Percentiles rank a stretch among this genome's conserved stretches.
phyloP scores from a whole-genome alignment of 2,329 filamentous ascomycete genomes.

The Xylariaceae sp. region DNA sequence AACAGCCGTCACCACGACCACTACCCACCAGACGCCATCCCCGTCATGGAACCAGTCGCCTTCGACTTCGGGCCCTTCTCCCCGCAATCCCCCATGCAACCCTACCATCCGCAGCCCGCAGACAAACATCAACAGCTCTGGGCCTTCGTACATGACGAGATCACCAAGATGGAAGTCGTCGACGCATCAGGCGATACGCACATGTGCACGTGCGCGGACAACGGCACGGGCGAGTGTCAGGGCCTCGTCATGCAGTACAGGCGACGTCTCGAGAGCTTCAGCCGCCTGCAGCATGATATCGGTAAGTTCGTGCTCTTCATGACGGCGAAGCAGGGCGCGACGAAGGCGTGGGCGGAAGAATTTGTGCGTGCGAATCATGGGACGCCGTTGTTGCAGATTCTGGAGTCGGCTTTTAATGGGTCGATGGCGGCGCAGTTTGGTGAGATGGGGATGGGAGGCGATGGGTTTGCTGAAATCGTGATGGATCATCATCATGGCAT shows the following conservation, averaged over 20 bases:
- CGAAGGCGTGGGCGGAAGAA: neutral
- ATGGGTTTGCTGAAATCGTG: neutral
- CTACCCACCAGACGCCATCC: neutral
- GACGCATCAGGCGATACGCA: neutral
- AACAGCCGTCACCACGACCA: neutral
- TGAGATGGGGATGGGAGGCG: neutral
- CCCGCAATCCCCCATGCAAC: neutral
- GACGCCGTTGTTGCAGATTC: neutral
- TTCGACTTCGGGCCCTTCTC: neutral
- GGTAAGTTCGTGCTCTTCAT: neutral
- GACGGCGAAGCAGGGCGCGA: neutral
- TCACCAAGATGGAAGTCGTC: neutral
- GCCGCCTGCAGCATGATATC: neutral
- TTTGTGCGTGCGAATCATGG: neutral
- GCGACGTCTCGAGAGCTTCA: neutral
- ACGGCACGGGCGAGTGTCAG: neutral
- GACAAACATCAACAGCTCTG: neutral
- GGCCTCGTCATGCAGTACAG: neutral
- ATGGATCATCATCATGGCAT: neutral
- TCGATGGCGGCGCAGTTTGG: neutral
- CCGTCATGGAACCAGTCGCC: too few relatives aligned
- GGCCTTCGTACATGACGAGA: neutral
- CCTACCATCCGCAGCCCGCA: too few relatives aligned
- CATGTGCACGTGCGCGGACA: neutral
- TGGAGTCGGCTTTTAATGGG: neutral